Base-by-base conservation (phyloP, 495 filamentous ascomycete species). In the Xylaria scruposa region DNA sequence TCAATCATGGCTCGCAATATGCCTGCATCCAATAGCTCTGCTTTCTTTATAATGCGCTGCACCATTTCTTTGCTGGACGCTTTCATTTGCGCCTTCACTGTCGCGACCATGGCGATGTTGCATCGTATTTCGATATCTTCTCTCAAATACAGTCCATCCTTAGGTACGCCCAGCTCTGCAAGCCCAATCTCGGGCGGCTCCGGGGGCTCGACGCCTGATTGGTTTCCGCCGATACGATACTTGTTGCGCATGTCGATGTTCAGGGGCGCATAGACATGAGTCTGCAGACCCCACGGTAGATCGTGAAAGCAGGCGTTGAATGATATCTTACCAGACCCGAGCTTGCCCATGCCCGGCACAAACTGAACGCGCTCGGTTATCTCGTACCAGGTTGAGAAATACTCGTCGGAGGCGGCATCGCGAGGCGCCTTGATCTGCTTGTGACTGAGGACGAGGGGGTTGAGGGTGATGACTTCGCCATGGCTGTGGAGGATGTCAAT, bases 221-320 rank as follows among this genome's bases (percentile, higher is more conserved):
- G 82, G 73, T 88, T 88, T 4, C 92, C 91, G 10, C 83, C 87
- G 51, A 87, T 85, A 78, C 82, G 83, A 67, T 86, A 87, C 44
- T 77, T 85, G 76, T 85, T 85, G 66, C 84, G 83, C 67, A 87
- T 78, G 73, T 87, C 85, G 64, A 87, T 79, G 33, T 81, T 81
- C 79, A 86, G 81, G 4, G 92, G 92, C 4, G 90, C 91, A 71
- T 92, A 93, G 70, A 90, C 87, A 79, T 94, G 92, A 3, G 92
- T 93, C 79, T 92, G 88, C 26, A 94, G 80, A 1, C 92, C 92
- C 80, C 88, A 86, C 10, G 88, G 84, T 60, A 90, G 84, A 75
- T 94, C 88, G 75, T 93, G 88, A 81, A 94, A 93, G 81, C 90
- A 91, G 73, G 87, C 91, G 73, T 91, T 91, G 86, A 93, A 94